Conservation (phyloP, 495 filamentous ascomycete species). For the Thermothielavioides terrestris region DNA sequence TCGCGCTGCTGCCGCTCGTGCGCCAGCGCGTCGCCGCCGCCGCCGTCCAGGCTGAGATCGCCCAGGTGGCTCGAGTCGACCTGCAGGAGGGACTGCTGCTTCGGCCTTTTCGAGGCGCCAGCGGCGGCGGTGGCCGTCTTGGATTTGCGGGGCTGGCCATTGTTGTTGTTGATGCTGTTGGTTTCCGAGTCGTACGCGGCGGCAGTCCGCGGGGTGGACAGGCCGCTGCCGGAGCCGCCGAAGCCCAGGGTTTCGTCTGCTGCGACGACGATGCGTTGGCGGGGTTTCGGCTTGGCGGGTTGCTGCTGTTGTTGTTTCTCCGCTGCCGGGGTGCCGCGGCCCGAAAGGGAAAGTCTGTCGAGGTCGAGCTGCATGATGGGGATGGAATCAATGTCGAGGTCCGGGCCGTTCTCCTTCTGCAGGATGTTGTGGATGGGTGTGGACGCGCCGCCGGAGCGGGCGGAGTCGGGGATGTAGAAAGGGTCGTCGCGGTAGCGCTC, state of each 20-base stretch:
- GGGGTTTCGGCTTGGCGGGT: constrained; percentile 25
- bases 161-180: no score
- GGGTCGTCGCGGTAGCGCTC: constrained; percentile 87
- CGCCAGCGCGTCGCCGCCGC: constrained; percentile 28
- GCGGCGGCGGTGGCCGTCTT: constrained; percentile 10
- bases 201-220: constrained; percentile 31
- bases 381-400: constrained; percentile 84
- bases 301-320: constrained; percentile 4
- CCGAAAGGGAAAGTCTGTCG: constrained; percentile 33
- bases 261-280: constrained; percentile 50
- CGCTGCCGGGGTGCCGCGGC: not conserved
- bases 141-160: constrained; percentile 28
- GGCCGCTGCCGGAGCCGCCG: constrained; percentile 23
- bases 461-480: constrained; percentile 73
- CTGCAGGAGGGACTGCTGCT: constrained; percentile 53
- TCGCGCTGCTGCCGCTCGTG: constrained; percentile 51
- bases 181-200: constrained; percentile 36
- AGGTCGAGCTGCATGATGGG: constrained; percentile 88
- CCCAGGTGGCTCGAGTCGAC: constrained; percentile 78
- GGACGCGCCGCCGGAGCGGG: constrained; percentile 39
- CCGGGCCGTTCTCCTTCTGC: constrained; percentile 56
- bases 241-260: constrained; percentile 47
- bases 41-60: constrained; percentile 44
- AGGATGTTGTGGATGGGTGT: constrained; percentile 68
- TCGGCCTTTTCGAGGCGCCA: constrained; percentile 27